Evolutionary conservation across 345 rosid species (phyloP), one percentile per base, ranked within the genome.

Genomic region (Citropsis articulata): DNA sequence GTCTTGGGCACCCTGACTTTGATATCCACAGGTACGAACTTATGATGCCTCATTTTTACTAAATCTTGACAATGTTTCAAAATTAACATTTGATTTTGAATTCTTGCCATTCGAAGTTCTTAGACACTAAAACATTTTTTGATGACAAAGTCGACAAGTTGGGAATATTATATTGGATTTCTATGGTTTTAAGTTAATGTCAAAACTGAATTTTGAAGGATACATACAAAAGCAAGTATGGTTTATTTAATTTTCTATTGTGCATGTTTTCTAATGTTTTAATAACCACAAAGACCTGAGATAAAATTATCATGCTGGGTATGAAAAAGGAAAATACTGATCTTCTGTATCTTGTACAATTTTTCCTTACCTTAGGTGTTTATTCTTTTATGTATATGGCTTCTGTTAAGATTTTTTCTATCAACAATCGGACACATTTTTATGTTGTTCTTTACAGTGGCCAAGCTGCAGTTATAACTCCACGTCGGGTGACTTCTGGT

Each of bases 1-100:
- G 99, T 77, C 99, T 96, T 88, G 99, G 99, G 77, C 99, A 96
- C 82, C 97, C 99, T 73, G 99, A 96, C 78, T 96, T 96, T 86
- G 97, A 96, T 82, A 96, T 96, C 81, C 99, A 96, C 86, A 96
- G 99, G 99, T 94, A 83, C 48, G 13, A 31, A 71, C 65, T 60
- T 40, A 24, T 27, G 45, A 27, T 33, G 7, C 9, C 27, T 10
- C 50, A n/a, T 56, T 35, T 57, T 35, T 57, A 21, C 2, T 59
- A 55, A 66, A n/a, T 48, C 30, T 53, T 75, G 16, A 31, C n/a
- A 21, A 30, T 62, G 38, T 30, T 64, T 45, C 42, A 10, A 1
- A 12, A 65, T 74, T 40, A 18, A 24, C 36, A 74, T 63, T 62
- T 62, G 60, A 74, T 25, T 42, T 60, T 40, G 25, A 40, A 42